These are phyloP conservation scores for Gyromitra esculenta DNA, from an alignment of 2,329 filamentous ascomycete genomes.

Conservation along the genomic window DNA sequence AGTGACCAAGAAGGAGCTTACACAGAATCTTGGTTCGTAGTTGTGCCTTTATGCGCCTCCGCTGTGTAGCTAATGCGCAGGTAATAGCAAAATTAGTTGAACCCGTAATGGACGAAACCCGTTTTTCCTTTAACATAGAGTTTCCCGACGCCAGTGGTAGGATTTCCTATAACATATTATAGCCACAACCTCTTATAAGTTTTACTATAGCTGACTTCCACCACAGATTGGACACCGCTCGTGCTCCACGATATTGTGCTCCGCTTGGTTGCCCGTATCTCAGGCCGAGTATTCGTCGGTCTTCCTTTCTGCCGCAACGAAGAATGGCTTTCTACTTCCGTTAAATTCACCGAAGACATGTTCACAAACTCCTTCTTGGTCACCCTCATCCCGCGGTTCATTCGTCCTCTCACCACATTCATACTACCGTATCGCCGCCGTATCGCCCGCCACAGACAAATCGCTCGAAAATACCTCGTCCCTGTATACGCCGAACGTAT, in stretches of 20 bases:
- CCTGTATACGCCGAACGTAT: slow-evolving; percentile 20
- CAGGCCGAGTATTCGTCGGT: slow-evolving; percentile 67
- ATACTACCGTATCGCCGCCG: slow-evolving; percentile 13
- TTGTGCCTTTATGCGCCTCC: not conserved
- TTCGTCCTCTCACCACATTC: slow-evolving; percentile 16
- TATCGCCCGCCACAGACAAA: not conserved
- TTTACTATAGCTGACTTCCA: not conserved
- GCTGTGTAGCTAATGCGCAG: not conserved
- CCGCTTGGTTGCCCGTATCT: slow-evolving; percentile 66
- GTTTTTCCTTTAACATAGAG: slow-evolving; percentile 23
- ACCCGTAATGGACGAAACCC: slow-evolving; percentile 28
- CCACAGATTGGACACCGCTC: slow-evolving; percentile 67
- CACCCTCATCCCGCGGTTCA: slow-evolving; percentile 5
- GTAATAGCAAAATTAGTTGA: slow-evolving; percentile 30
- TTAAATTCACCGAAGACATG: slow-evolving; percentile 66
- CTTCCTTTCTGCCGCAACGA: slow-evolving; percentile 65
- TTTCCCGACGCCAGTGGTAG: slow-evolving; percentile 26
- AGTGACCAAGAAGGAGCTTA: slow-evolving; percentile 22
- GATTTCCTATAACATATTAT: not conserved
- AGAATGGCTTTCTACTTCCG: slow-evolving; percentile 67
- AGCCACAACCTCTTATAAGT: not conserved
- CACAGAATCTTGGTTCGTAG: slow-evolving; percentile 39
- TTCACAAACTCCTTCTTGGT: slow-evolving; percentile 65
- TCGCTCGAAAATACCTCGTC: slow-evolving; percentile 15
- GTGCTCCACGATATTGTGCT: slow-evolving; percentile 67